A percentile compares a stretch with the other conserved stretches of the same genome.
Conservation (phyloP, 352 stramenopile species). For the Phytophthora idaei region DNA sequence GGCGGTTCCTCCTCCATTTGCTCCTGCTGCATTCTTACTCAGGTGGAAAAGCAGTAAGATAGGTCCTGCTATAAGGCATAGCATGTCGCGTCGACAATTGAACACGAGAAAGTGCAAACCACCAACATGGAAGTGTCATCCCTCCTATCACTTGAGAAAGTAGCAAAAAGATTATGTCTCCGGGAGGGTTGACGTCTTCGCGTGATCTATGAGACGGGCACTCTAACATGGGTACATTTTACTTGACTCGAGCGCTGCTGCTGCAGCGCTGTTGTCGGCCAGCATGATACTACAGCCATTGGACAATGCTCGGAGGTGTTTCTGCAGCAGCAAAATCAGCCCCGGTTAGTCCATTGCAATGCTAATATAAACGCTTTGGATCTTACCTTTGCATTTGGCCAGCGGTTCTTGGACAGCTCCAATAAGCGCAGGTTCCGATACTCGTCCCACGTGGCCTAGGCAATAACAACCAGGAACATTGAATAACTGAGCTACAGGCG, state of each 20-base stretch:
- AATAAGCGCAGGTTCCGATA: conserved; percentile 71
- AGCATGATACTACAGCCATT: conserved; percentile 86
- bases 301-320: conserved; percentile 64
- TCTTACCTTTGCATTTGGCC: conserved; percentile 65
- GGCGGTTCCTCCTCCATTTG: conserved; percentile 27
- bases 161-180: background rate
- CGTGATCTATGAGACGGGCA: conserved; percentile 23
- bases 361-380: background rate
- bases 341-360: conserved; percentile 4
- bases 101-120: conserved; percentile 3
- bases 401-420: conserved; percentile 72
- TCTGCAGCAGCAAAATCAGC: conserved; percentile 28
- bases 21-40: conserved; percentile 1
- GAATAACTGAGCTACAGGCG: background rate
- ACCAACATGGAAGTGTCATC: conserved; percentile 10
- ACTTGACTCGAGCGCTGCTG: background rate
- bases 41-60: conserved; percentile 4
- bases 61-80: conserved; percentile 10
- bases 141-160: background rate
- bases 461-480: conserved; percentile 1
- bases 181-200: conserved; percentile 5
- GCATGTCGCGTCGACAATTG: conserved; percentile 2
- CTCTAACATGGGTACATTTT: conserved; percentile 22
- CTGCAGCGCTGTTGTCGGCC: conserved; percentile 16
- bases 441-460: conserved; percentile 66